These are phyloP conservation scores for Ceraceosorus guamensis DNA, from an alignment of 1,284 basidiomycete genomes.

Conservation along the genomic window DNA sequence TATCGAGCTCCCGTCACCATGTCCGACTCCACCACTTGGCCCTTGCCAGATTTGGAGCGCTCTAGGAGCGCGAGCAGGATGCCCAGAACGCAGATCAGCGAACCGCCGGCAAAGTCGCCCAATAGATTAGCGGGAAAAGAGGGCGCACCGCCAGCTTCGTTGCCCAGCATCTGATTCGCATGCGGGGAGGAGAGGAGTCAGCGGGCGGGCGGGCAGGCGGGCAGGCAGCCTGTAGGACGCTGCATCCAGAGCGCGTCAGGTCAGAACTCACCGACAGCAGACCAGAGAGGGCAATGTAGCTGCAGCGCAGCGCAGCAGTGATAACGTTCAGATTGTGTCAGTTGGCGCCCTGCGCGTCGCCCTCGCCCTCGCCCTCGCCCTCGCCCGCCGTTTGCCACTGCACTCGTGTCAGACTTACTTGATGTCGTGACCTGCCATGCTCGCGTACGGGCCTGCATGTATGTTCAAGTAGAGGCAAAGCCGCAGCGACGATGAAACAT, in stretches of 20 bases:
- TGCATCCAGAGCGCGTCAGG: too few relatives aligned
- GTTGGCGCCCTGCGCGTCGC: neutral
- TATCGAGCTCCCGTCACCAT: conserved; percentile 78
- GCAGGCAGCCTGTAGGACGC: too few relatives aligned
- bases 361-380: too few relatives aligned
- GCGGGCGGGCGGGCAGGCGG: too few relatives aligned
- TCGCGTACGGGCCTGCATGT: conserved; percentile 36
- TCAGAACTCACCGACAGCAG: conserved; percentile 53
- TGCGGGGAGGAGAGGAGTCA: too few relatives aligned
- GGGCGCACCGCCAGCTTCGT: conserved; percentile 55
- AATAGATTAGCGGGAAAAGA: conserved; percentile 68
- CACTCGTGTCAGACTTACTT: conserved; percentile 49
- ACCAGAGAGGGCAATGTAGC: conserved; percentile 71
- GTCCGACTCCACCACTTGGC: conserved; percentile 69
- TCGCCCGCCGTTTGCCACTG: neutral
- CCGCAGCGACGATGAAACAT: neutral
- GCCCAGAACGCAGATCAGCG: conserved; percentile 64
- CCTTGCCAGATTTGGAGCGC: conserved; percentile 57
- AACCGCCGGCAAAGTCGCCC: conserved; percentile 75
- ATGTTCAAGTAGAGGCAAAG: conserved; percentile 1
- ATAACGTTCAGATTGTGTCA: too few relatives aligned
- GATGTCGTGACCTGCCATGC: conserved; percentile 61
- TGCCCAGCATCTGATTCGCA: conserved; percentile 29
- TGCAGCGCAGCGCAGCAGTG: neutral
- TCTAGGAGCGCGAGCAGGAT: conserved; percentile 69